phyloP scores from a whole-genome alignment of 2,329 filamentous ascomycete genomes.

The Phialophora macrospora region DNA sequence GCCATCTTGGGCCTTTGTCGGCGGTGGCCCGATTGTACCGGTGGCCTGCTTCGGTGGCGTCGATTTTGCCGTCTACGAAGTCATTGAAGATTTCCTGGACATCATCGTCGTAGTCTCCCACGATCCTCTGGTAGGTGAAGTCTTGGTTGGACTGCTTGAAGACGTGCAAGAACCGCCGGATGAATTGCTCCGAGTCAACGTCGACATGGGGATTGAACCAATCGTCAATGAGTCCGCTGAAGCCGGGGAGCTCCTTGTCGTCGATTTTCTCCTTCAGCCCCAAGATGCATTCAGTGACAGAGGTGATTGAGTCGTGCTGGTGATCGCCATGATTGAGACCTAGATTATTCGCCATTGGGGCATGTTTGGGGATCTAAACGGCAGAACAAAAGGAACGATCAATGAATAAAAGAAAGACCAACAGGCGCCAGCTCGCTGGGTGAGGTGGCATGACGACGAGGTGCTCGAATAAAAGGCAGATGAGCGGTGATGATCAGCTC shows the following conservation, averaged over 20 bases:
- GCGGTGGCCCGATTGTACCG: slow-evolving; percentile 24
- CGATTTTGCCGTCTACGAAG: slow-evolving; percentile 33
- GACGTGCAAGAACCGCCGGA: slow-evolving; percentile 29
- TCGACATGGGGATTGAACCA: slow-evolving; percentile 31
- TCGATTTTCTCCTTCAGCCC: slow-evolving; percentile 29
- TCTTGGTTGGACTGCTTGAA: slow-evolving; percentile 33
- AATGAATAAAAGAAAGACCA: slow-evolving; percentile 2
- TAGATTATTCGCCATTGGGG: slow-evolving; percentile 25
- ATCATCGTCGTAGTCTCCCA: slow-evolving; percentile 32
- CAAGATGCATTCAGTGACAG: slow-evolving; percentile 34
- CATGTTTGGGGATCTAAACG: slow-evolving; percentile 14
- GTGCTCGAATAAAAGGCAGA: slow-evolving; percentile 3
- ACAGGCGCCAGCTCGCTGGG: neutral
- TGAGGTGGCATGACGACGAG: slow-evolving; percentile 4
- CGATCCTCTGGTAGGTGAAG: slow-evolving; percentile 30
- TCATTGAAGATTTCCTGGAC: slow-evolving; percentile 33
- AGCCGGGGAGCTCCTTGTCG: slow-evolving; percentile 29
- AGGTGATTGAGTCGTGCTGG: slow-evolving; percentile 26
- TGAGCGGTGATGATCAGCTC: slow-evolving; percentile 26
- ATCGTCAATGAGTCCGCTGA: slow-evolving; percentile 29
- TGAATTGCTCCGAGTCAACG: slow-evolving; percentile 33
- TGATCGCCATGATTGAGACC: slow-evolving; percentile 27
- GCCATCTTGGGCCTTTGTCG: slow-evolving; percentile 16
- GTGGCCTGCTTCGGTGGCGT: slow-evolving; percentile 30
- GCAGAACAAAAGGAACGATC: slow-evolving; percentile 9